Percentiles rank a stretch among this genome's conserved stretches.
phyloP scores from a whole-genome alignment of 768 basidiomycete genomes.

The Myochromella boudieri region DNA sequence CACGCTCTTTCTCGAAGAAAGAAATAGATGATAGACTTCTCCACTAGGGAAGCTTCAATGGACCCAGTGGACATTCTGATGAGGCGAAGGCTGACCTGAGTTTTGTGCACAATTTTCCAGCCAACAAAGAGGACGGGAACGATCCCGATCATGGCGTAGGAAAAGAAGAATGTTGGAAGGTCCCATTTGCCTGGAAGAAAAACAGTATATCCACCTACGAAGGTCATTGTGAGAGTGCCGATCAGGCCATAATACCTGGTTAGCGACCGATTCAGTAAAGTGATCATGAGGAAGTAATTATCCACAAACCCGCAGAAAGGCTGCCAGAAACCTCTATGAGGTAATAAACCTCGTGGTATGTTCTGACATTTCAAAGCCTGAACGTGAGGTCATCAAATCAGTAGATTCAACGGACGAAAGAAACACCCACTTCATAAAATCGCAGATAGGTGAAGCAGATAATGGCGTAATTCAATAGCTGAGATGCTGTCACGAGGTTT shows the following conservation, averaged over 20 bases:
- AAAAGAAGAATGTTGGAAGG: slow-evolving; percentile 47
- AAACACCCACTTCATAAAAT: slow-evolving; percentile 39
- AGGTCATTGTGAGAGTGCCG: slow-evolving; percentile 45
- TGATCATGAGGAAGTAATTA: not conserved
- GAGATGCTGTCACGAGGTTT: slow-evolving; percentile 49
- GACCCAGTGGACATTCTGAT: not conserved
- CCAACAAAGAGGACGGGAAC: slow-evolving; percentile 41
- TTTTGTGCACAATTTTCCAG: slow-evolving; percentile 45
- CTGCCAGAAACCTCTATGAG: slow-evolving; percentile 48
- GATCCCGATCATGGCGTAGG: slow-evolving; percentile 45
- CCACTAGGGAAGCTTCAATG: slow-evolving; percentile 31
- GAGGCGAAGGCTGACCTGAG: slow-evolving; percentile 29
- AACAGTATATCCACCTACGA: slow-evolving; percentile 50
- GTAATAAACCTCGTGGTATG: slow-evolving; percentile 42
- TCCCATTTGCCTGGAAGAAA: slow-evolving; percentile 52
- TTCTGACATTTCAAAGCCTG: slow-evolving; percentile 46
- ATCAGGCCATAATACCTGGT: slow-evolving; percentile 44
- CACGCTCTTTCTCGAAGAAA: slow-evolving; percentile 47
- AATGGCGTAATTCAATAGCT: slow-evolving; percentile 47
- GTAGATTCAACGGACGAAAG: not conserved
- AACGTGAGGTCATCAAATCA: not conserved
- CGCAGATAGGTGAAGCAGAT: slow-evolving; percentile 49
- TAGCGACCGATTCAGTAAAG: not conserved
- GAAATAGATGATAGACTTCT: slow-evolving; percentile 34
- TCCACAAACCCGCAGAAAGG: slow-evolving; percentile 46